Conservation (phyloP, 2,329 filamentous ascomycete genomes). For the Phialocephala subalpina region DNA sequence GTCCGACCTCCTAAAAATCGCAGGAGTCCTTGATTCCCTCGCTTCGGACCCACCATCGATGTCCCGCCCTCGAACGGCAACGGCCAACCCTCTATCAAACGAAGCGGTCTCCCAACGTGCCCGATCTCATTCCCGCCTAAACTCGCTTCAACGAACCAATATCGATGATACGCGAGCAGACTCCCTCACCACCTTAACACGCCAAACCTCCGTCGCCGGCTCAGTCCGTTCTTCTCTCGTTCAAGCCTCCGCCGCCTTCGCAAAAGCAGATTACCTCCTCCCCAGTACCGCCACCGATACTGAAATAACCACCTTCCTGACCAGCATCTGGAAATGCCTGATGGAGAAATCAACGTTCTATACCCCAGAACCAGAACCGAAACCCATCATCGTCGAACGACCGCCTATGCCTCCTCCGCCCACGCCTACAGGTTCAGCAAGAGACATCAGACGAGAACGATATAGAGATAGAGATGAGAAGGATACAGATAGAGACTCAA, state of each 20-base stretch:
- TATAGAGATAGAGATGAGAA: neutral
- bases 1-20: constrained; percentile 63
- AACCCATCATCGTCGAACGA: constrained; percentile 32
- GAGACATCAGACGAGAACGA: constrained; percentile 10
- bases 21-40: constrained; percentile 56
- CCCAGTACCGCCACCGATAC: constrained; percentile 60
- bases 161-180: neutral
- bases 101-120: constrained; percentile 21
- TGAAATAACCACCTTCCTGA: constrained; percentile 63
- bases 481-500: constrained; percentile 16
- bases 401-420: constrained; percentile 24
- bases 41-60: constrained; percentile 39
- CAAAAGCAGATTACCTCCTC: constrained; percentile 63
- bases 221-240: neutral
- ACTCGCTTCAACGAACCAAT: constrained; percentile 8
- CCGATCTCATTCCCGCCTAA: neutral
- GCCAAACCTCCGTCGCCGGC: constrained; percentile 1
- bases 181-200: constrained; percentile 5
- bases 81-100: constrained; percentile 31
- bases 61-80: constrained; percentile 26
- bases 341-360: constrained; percentile 56
- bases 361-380: constrained; percentile 46
- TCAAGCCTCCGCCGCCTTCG: constrained; percentile 41
- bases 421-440: constrained; percentile 7
- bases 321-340: constrained; percentile 59